Percentiles rank a stretch among this genome's conserved stretches.
Conservation (phyloP, 192 early-diverging fungal species). For the Piromyces sp. region DNA sequence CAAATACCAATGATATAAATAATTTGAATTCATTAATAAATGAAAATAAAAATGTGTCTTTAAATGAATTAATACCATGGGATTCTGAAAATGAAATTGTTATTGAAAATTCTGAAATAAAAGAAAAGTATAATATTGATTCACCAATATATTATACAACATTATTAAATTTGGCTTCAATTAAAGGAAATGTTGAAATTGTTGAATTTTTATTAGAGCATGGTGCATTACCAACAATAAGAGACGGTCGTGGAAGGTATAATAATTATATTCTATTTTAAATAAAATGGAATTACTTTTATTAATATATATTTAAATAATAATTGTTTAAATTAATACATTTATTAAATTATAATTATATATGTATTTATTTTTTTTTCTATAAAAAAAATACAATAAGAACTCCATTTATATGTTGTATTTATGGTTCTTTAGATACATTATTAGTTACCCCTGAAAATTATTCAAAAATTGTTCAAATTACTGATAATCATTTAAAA, state of each 20-base stretch:
- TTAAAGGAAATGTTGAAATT: constrained; percentile 35
- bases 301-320: background rate
- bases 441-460: constrained; percentile 32
- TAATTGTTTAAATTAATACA: too few relatives aligned
- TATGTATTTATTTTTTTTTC: too few relatives aligned
- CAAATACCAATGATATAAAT: background rate
- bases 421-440: constrained; percentile 35
- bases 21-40: background rate
- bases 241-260: constrained; percentile 45
- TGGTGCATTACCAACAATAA: constrained; percentile 33
- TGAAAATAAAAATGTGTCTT: background rate
- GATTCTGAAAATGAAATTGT: background rate
- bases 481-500: constrained; percentile 23
- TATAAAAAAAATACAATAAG: constrained; percentile 15
- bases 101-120: background rate
- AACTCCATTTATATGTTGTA: constrained; percentile 38
- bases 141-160: background rate
- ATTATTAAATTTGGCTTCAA: constrained; percentile 29
- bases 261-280: too few relatives aligned
- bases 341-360: too few relatives aligned
- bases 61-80: background rate
- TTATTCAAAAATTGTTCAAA: constrained; percentile 28
- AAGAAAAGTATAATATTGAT: background rate
- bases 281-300: background rate
- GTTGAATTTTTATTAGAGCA: constrained; percentile 29